These are phyloP conservation scores for Fusarium sp. DNA, from an alignment of 2,329 filamentous ascomycete genomes.

Conservation along the genomic window DNA sequence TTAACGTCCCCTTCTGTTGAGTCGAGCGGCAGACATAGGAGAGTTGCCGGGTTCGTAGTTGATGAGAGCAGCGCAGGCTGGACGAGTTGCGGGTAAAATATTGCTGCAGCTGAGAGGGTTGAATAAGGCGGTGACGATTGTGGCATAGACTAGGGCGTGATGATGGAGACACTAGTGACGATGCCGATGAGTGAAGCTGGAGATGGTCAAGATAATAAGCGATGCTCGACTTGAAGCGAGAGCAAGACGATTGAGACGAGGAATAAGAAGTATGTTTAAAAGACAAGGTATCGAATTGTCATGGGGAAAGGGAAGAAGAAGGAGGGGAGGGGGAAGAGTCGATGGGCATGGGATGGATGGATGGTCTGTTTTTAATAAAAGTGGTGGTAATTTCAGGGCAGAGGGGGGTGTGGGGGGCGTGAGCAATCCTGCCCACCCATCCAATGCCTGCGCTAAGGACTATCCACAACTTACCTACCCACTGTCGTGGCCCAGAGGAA, in stretches of 20 bases:
- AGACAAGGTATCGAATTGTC: constrained; percentile 38
- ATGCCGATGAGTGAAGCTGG: constrained; percentile 9
- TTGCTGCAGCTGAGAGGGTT: constrained; percentile 29
- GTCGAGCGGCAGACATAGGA: constrained; percentile 38
- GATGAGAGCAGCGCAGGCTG: constrained; percentile 18
- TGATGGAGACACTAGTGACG: constrained; percentile 31
- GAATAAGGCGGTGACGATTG: constrained; percentile 40
- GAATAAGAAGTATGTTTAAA: constrained; percentile 29
- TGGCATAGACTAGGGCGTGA: constrained; percentile 40
- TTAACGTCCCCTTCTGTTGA: constrained; percentile 39
- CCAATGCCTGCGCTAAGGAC: not conserved
- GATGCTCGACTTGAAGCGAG: constrained; percentile 25
- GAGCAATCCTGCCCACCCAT: constrained; percentile 10
- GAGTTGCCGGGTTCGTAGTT: constrained; percentile 17
- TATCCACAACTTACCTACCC: not conserved
- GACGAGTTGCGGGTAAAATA: constrained; percentile 26
- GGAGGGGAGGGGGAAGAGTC: constrained; percentile 42
- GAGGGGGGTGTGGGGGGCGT: constrained; percentile 31
- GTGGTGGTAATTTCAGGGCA: constrained; percentile 41
- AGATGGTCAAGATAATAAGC: constrained; percentile 6
- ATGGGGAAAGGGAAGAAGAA: constrained; percentile 34
- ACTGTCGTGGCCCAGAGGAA: not conserved
- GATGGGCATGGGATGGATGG: constrained; percentile 41
- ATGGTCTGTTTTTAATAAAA: constrained; percentile 47
- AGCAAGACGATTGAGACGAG: constrained; percentile 15